phyloP scores from a whole-genome alignment of 2,329 filamentous ascomycete genomes.

The Penicillium sp. region DNA sequence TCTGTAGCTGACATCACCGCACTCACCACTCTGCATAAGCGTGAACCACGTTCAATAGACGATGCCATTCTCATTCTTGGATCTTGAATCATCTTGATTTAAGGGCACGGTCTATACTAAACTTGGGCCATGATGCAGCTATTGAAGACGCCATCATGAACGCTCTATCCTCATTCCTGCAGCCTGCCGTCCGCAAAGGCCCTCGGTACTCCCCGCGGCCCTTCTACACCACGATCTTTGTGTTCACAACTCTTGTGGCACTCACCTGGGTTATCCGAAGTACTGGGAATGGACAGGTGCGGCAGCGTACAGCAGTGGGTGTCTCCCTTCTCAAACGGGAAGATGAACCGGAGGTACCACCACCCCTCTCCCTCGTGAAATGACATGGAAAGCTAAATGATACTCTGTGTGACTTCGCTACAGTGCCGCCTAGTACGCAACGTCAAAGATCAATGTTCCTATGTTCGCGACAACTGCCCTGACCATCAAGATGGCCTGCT shows the following conservation, averaged over 20 bases:
- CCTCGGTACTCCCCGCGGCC: conserved; percentile 42
- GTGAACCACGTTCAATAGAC: conserved; percentile 7
- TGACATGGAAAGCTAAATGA: conserved; percentile 12
- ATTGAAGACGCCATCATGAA: conserved; percentile 24
- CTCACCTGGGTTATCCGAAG: conserved; percentile 26
- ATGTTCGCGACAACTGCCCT: conserved; percentile 73
- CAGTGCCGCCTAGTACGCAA: conserved; percentile 76
- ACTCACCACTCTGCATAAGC: conserved; percentile 17
- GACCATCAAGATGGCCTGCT: conserved; percentile 88
- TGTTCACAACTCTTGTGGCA: conserved; percentile 32
- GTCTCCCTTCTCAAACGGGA: conserved; percentile 18
- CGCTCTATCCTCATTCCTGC: conserved; percentile 20
- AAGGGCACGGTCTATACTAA: neutral
- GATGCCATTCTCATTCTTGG: neutral
- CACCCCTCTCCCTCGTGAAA: conserved; percentile 4
- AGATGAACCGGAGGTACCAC: conserved; percentile 28
- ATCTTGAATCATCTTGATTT: neutral
- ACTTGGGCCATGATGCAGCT: conserved; percentile 29
- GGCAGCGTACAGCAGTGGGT: conserved; percentile 5
- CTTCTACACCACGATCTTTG: conserved; percentile 45
- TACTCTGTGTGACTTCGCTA: conserved; percentile 11
- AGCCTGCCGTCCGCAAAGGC: conserved; percentile 21
- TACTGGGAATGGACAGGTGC: conserved; percentile 6
- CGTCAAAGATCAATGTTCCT: conserved; percentile 77
- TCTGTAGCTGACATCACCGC: conserved; percentile 24